Evolutionary conservation across 225 moss, liverwort and hornwort genomes (phyloP).

Genomic region (Bryum argenteum): DNA sequence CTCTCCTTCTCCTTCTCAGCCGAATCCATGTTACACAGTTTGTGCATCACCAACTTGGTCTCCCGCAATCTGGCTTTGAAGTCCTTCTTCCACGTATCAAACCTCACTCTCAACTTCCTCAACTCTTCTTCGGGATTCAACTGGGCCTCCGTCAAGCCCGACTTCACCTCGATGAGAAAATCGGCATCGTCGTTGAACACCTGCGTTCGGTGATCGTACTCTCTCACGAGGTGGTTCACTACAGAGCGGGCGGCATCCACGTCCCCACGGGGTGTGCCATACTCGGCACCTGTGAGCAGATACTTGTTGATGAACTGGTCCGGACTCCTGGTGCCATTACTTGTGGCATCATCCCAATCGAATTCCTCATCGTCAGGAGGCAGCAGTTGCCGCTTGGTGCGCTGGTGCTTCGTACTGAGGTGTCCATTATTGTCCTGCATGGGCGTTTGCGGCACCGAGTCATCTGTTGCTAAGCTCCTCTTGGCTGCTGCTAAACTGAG

Average conservation of each 20-base stretch:
- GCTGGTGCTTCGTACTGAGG: slow-evolving; percentile 56
- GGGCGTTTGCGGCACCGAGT: slow-evolving; percentile 58
- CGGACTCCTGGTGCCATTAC: slow-evolving; percentile 83
- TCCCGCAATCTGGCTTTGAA: slow-evolving; percentile 93
- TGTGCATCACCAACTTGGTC: slow-evolving; percentile 92
- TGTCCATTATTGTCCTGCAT: slow-evolving; percentile 68
- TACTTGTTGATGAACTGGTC: slow-evolving; percentile 81
- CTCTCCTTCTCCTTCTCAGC: slow-evolving; percentile 70
- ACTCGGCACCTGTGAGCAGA: slow-evolving; percentile 57
- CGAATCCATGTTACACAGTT: slow-evolving; percentile 74
- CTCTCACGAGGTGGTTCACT: slow-evolving; percentile 84
- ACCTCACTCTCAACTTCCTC: slow-evolving; percentile 80
- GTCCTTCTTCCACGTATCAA: slow-evolving; percentile 98
- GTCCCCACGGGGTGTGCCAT: slow-evolving; percentile 65
- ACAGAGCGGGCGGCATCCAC: slow-evolving; percentile 82
- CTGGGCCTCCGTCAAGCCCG: slow-evolving; percentile 89
- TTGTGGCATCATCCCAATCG: slow-evolving; percentile 85
- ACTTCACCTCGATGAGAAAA: slow-evolving; percentile 95
- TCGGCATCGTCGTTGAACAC: slow-evolving; percentile 97
- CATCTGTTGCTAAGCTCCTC: slow-evolving; percentile 88
- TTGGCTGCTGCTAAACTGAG: slow-evolving; percentile 94
- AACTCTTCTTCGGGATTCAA: slow-evolving; percentile 95
- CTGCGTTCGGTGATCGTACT: slow-evolving; percentile 96
- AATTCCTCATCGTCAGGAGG: slow-evolving; percentile 88
- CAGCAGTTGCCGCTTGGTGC: slow-evolving; percentile 71